These are phyloP conservation scores for Deinandra increscens DNA, from an alignment of 129 eudicot species.

Conservation along the genomic window DNA sequence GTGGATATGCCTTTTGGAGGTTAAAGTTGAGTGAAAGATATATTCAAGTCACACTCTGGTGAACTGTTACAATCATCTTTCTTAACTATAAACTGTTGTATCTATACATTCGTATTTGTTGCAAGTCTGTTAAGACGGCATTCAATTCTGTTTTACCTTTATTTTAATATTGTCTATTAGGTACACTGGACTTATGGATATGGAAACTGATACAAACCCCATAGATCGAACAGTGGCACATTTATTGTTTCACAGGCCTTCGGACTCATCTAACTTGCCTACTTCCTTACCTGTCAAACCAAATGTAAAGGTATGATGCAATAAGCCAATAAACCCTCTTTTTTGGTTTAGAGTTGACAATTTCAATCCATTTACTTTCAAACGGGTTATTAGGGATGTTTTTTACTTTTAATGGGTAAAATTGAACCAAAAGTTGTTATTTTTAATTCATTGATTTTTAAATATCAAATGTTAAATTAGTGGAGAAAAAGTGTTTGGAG, in stretches of 20 bases:
- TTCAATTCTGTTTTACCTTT: not conserved
- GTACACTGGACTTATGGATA: conserved; percentile 60
- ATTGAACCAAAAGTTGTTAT: conserved; percentile 1
- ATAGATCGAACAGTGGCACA: conserved; percentile 93
- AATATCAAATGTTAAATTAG: not conserved
- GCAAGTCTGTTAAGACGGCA: conserved; percentile 8
- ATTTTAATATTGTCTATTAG: conserved; percentile 26
- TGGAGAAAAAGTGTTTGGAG: not conserved
- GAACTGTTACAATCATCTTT: not conserved
- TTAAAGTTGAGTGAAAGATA: not conserved
- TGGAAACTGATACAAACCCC: conserved; percentile 91
- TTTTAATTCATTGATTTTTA: too few relatives aligned
- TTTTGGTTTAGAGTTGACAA: not conserved
- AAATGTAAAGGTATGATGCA: conserved; percentile 29
- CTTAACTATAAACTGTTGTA: not conserved
- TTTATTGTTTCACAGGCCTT: conserved; percentile 83
- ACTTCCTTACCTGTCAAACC: conserved; percentile 37
- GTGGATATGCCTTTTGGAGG: not conserved
- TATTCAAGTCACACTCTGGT: not conserved
- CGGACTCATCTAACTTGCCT: conserved; percentile 51
- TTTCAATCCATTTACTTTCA: not conserved
- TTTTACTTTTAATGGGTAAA: not conserved
- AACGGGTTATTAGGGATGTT: not conserved
- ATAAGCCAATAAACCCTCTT: conserved; percentile 8
- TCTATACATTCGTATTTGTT: not conserved